Conservation (phyloP, 768 basidiomycete genomes). For the Chalciporus chontae region DNA sequence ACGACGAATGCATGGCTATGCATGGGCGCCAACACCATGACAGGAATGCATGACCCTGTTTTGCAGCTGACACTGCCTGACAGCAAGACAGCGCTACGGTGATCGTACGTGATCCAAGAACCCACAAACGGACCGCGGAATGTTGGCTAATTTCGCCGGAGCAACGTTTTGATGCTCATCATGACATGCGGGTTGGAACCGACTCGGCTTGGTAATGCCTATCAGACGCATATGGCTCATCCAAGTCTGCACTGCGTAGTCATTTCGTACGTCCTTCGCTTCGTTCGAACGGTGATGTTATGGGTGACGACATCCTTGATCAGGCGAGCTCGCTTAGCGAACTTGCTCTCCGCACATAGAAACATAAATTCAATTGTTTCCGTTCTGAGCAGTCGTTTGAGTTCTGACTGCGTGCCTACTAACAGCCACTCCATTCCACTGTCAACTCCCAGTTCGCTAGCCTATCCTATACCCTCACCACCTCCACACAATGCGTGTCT, state of each 20-base stretch:
- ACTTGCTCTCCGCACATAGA: slow-evolving; percentile 1
- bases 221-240: not conserved
- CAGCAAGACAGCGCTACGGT: not conserved
- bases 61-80: too few relatives aligned
- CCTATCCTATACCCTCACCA: not conserved
- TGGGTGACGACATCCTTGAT: slow-evolving; percentile 7
- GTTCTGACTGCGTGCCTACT: not conserved
- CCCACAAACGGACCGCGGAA: too few relatives aligned
- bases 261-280: not conserved
- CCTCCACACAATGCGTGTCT: slow-evolving; percentile 14
- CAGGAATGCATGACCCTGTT: not conserved
- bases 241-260: too few relatives aligned
- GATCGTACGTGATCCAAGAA: not conserved
- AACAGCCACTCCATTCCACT: not conserved
- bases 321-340: not conserved
- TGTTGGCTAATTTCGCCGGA: not conserved
- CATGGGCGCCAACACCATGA: too few relatives aligned
- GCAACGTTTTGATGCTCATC: too few relatives aligned
- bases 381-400: not conserved
- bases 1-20: too few relatives aligned
- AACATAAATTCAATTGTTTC: not conserved
- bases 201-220: not conserved
- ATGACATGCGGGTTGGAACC: not conserved
- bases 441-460: not conserved
- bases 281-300: not conserved